Conservation (phyloP, 148 eudicot species). For the Limonium bicolor region DNA sequence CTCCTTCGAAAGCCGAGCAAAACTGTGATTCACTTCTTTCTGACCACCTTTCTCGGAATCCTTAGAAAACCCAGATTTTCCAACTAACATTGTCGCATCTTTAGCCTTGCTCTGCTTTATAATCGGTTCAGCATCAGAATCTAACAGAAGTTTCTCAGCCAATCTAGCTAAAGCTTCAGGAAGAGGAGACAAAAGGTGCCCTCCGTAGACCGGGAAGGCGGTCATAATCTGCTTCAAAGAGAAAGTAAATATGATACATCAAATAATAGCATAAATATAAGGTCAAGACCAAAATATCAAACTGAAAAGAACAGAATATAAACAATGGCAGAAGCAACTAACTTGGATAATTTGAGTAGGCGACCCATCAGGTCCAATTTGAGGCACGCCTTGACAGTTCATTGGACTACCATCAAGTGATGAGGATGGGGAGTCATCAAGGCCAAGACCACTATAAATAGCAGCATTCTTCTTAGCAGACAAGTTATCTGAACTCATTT, state of each 20-base stretch:
- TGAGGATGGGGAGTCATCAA: constrained; percentile 72
- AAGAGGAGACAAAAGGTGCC: constrained; percentile 65
- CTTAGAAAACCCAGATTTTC: constrained; percentile 16
- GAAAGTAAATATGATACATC: neutral
- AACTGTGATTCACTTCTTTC: constrained; percentile 7
- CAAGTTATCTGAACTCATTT: constrained; percentile 67
- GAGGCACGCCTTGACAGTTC: constrained; percentile 40
- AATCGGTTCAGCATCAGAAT: constrained; percentile 16
- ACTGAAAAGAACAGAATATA: neutral
- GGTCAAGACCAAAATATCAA: constrained; percentile 1
- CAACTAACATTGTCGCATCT: constrained; percentile 18
- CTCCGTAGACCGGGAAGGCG: constrained; percentile 34
- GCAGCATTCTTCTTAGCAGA: constrained; percentile 58
- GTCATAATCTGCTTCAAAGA: constrained; percentile 69
- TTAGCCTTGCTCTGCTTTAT: constrained; percentile 24
- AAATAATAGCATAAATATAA: constrained; percentile 7
- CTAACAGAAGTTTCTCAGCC: constrained; percentile 17
- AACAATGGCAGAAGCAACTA: constrained; percentile 10
- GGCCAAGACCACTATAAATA: constrained; percentile 89
- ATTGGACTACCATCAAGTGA: constrained; percentile 53
- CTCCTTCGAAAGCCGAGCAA: constrained; percentile 24
- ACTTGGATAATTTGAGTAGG: constrained; percentile 75
- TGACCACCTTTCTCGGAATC: constrained; percentile 18
- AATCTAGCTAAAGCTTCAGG: constrained; percentile 33
- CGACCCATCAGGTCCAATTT: constrained; percentile 31